Evolutionary conservation across 2,329 filamentous ascomycete species (phyloP), one percentile per base, ranked within the genome.

Genomic region (Chaetomium sp.): DNA sequence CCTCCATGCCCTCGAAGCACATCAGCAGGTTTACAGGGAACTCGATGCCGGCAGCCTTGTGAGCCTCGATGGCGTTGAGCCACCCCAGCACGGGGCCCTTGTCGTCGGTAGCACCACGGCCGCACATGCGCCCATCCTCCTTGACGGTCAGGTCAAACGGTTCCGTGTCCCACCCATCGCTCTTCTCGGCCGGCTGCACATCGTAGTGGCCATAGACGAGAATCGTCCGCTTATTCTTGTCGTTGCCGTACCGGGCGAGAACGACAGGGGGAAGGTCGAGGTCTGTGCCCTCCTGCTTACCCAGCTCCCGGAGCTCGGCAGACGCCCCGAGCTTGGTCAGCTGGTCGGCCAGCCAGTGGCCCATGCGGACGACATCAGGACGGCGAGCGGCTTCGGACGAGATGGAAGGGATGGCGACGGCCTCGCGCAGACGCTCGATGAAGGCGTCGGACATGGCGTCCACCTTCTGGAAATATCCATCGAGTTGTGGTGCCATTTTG

Each of bases 1-100:
- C 95, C 81, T 99, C 95, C 95, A 99, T 99, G 57, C 95, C 95
- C 83, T 99, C 95, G 73, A 99, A 98, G 83, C 95, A 99, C 92
- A 97, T 98, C 69, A 99, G 87, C 70, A 99, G 84, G 81, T 99
- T 99, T 75, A 99, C 95, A 9, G 95, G 95, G 76, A 99, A 92
- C 59, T 97, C 94, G 54, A 98, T 83, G 64, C 92, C 92, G 42
- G 93, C 93, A 83, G 96, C 95, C 79, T 97, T 90, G 82, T 99
- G 95, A 50, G 95, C 93, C 80, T 99, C 93, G 70, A 99, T 98
- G 71, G 93, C 93, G 76, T 99, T 99, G 71, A 99, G 79, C 95
- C 95, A 99, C 72, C 95, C 95, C 63, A 99, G 83, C 29, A 99
- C 94, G 21, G 95, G 95, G 1, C 95, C 95, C 83, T 99, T 99